phyloP scores from a whole-genome alignment of 352 stramenopile genomes.

The Phytopythium litorale region DNA sequence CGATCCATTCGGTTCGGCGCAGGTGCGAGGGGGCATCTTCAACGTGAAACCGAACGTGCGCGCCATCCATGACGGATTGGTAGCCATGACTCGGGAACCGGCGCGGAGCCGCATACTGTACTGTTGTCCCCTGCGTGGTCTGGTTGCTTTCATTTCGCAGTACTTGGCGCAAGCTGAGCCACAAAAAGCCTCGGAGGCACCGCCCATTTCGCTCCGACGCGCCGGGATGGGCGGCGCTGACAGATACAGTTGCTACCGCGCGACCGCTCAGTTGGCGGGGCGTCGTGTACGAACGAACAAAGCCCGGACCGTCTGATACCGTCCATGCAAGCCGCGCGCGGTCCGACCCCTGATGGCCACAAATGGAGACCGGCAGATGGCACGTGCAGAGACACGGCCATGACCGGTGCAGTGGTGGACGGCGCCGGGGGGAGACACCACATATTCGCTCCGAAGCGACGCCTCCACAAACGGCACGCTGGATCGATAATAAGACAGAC shows the following conservation, averaged over 20 bases:
- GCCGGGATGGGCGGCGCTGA: neutral
- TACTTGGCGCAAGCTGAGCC: neutral
- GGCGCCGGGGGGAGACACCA: neutral
- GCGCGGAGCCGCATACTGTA: too few relatives aligned
- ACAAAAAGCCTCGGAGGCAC: neutral
- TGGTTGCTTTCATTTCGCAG: neutral
- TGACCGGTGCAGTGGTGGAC: too few relatives aligned
- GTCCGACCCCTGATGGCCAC: neutral
- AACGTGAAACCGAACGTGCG: neutral
- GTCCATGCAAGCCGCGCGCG: neutral
- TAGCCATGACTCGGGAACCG: neutral
- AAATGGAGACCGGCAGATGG: constrained; percentile 1
- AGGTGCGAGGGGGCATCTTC: neutral
- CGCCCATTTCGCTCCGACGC: neutral
- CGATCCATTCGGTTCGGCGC: neutral
- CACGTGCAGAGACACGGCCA: neutral
- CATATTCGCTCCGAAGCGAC: neutral
- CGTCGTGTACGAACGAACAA: constrained; percentile 1
- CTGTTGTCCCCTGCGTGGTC: neutral
- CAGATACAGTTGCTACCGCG: neutral
- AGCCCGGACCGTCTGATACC: neutral
- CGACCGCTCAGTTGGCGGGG: neutral
- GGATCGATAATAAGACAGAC: neutral
- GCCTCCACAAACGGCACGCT: neutral
- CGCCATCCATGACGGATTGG: neutral